Conservation (phyloP, 805 yeast species). For the Spathaspora hagerdaliae region DNA sequence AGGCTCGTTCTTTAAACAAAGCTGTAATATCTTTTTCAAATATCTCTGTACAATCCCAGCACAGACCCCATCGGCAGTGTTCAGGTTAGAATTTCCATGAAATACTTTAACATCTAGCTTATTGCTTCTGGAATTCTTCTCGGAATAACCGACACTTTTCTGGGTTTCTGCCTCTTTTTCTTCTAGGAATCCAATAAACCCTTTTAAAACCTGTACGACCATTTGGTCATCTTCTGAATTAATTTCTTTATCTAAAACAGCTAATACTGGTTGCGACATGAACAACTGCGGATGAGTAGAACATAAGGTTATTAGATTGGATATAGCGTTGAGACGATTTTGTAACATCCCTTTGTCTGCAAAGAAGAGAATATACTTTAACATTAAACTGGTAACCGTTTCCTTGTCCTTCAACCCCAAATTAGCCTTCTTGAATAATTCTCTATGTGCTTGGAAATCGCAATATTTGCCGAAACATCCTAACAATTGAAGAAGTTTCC, state of each 20-base stretch:
- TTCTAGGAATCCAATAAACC: slow-evolving; percentile 54
- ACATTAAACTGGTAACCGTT: slow-evolving; percentile 52
- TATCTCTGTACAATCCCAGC: slow-evolving; percentile 69
- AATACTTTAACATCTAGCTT: slow-evolving; percentile 47
- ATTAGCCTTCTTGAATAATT: slow-evolving; percentile 32
- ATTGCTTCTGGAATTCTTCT: slow-evolving; percentile 19
- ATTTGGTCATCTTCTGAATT: slow-evolving; percentile 31
- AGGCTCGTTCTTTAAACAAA: slow-evolving; percentile 46
- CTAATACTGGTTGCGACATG: slow-evolving; percentile 49
- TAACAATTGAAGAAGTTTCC: slow-evolving; percentile 55
- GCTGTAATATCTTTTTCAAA: slow-evolving; percentile 41
- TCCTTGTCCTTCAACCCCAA: slow-evolving; percentile 48
- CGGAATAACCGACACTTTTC: slow-evolving; percentile 36
- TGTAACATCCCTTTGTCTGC: slow-evolving; percentile 31
- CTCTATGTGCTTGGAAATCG: slow-evolving; percentile 46
- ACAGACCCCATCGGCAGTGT: slow-evolving; percentile 66
- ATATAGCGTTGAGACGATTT: slow-evolving; percentile 50
- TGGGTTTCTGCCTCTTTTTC: slow-evolving; percentile 49
- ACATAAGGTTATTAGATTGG: slow-evolving; percentile 57
- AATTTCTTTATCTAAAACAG: slow-evolving; percentile 50
- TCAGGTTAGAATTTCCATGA: slow-evolving; percentile 47
- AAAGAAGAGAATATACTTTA: slow-evolving; percentile 56
- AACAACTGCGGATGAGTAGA: slow-evolving; percentile 64
- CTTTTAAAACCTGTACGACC: slow-evolving; percentile 51
- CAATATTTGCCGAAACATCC: slow-evolving; percentile 74